Percentiles rank a stretch among this genome's conserved stretches.
Conservation (phyloP, 306 rosid genomes). For the Coriaria nepalensis region DNA sequence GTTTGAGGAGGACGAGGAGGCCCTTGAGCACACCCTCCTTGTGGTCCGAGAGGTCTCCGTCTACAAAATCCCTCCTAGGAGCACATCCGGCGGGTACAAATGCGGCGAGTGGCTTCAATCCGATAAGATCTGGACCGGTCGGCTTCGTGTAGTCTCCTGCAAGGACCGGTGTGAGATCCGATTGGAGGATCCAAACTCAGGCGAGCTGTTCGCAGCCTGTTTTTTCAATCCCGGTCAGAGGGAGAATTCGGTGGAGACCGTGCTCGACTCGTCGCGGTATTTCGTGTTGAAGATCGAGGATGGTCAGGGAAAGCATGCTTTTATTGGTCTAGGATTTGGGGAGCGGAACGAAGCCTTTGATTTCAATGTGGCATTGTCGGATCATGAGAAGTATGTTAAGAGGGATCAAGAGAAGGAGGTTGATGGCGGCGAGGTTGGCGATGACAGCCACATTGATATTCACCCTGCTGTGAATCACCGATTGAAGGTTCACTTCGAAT, state of each 20-base stretch:
- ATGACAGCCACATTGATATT: constrained; percentile 72
- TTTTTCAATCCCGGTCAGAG: constrained; percentile 82
- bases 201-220: constrained; percentile 93
- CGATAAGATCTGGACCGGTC: constrained; percentile 95
- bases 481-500: constrained; percentile 42
- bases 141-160: constrained; percentile 83
- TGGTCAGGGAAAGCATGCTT: constrained; percentile 86
- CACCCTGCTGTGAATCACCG: constrained; percentile 93
- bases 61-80: constrained; percentile 88
- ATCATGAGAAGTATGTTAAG: constrained; percentile 81
- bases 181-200: constrained; percentile 76
- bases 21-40: constrained; percentile 87
- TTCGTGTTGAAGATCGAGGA: constrained; percentile 97
- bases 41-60: constrained; percentile 95
- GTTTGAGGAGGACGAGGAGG: constrained; percentile 71
- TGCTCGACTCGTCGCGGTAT: constrained; percentile 89
- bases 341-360: constrained; percentile 97
- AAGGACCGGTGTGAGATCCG: constrained; percentile 97
- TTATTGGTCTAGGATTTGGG: constrained; percentile 74
- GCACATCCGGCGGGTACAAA: constrained; percentile 87
- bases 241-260: constrained; percentile 74
- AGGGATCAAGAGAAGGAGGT: constrained; percentile 70
- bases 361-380: constrained; percentile 92
- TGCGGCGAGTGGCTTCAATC: constrained; percentile 99
- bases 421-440: constrained; percentile 24